Conservation (phyloP, 202 grass and related monocot genomes). For the Dendrocalamus latiflorus region DNA sequence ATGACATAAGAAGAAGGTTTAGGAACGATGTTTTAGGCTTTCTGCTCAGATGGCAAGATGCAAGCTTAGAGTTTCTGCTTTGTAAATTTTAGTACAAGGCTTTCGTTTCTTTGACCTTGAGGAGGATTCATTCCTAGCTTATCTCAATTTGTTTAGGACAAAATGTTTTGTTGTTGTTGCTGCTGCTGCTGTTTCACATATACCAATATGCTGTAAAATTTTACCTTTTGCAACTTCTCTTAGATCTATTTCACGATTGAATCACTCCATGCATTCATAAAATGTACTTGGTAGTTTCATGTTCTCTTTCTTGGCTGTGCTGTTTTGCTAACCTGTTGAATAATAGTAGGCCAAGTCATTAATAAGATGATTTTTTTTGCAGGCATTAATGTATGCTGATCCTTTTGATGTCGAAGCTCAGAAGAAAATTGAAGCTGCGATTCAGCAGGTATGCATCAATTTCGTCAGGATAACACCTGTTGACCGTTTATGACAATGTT, state of each 20-base stretch:
- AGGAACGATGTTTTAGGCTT: too few species aligned
- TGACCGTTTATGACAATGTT: not conserved
- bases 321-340: not conserved
- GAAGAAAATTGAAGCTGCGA: too few species aligned
- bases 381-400: constrained; percentile 84
- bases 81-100: too few species aligned
- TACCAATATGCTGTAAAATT: not conserved
- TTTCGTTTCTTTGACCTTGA: too few species aligned
- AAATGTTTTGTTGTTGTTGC: too few species aligned
- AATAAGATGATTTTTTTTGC: constrained; percentile 20
- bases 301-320: not conserved
- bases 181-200: not conserved
- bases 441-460: constrained; percentile 61
- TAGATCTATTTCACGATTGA: not conserved
- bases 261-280: too few species aligned
- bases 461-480: constrained; percentile 19
- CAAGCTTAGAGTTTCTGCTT: too few species aligned
- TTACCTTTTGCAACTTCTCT: not conserved
- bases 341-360: not conserved
- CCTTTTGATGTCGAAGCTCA: constrained; percentile 99
- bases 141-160: too few species aligned
- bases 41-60: too few species aligned
- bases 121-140: too few species aligned
- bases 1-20: too few species aligned
- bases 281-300: constrained; percentile 1